A percentile compares a stretch with the other conserved stretches of the same genome.
Evolutionary conservation across 257 asterid species (phyloP).

Genomic region (Primulina huaijiensis): DNA sequence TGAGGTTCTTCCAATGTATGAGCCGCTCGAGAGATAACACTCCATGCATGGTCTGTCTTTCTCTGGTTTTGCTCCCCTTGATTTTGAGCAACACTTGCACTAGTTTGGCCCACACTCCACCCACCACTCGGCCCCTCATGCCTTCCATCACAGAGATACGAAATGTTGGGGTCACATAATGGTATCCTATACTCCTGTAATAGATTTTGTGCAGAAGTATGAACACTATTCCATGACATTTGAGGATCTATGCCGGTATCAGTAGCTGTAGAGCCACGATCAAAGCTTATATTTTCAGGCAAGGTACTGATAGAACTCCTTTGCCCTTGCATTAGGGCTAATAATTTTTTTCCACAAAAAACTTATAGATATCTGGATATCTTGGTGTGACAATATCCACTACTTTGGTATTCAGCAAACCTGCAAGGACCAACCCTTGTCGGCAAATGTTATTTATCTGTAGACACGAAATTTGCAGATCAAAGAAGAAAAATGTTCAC

Average conservation of each 20-base stretch:
- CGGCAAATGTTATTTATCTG: conserved; percentile 10
- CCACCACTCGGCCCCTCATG: conserved; percentile 42
- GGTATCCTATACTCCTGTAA: conserved; percentile 49
- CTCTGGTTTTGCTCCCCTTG: conserved; percentile 42
- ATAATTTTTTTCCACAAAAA: conserved; percentile 20
- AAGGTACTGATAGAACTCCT: conserved; percentile 60
- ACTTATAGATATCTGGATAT: conserved; percentile 11
- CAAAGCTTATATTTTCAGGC: conserved; percentile 65
- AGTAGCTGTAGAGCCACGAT: conserved; percentile 57
- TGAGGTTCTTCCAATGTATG: conserved; percentile 33
- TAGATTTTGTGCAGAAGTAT: conserved; percentile 46
- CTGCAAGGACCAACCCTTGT: conserved; percentile 41
- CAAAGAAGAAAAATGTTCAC: background rate
- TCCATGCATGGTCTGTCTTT: conserved; percentile 48
- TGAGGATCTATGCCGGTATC: conserved; percentile 64
- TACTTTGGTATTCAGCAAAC: conserved; percentile 31
- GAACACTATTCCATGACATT: conserved; percentile 58
- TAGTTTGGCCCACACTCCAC: conserved; percentile 72
- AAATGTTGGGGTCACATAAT: conserved; percentile 36
- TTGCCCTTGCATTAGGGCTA: conserved; percentile 81
- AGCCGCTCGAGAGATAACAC: conserved; percentile 33
- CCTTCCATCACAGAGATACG: conserved; percentile 36
- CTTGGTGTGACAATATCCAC: conserved; percentile 20
- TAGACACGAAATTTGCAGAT: background rate
- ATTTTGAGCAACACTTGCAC: conserved; percentile 45